Base-by-base conservation (phyloP, 1,139 yeast genomes). In the Geotrichum histeridarum region DNA sequence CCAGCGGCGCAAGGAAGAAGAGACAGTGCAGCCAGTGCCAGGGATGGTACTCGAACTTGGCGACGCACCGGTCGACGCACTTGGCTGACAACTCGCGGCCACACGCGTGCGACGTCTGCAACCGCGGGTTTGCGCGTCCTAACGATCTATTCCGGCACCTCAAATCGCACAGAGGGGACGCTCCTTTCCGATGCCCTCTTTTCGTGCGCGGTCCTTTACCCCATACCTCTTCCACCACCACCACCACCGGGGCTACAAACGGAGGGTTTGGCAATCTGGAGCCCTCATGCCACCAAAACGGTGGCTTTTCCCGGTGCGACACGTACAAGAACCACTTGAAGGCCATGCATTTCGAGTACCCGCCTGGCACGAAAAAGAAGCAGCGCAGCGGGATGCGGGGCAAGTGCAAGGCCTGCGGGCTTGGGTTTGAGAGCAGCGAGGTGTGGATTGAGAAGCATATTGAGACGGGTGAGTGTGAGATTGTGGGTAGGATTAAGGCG, bases 251-350 rank as follows among this genome's bases (percentile, higher is more conserved):
- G 58, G 48, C 53, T 59, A 55, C 54, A 62, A 48, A 53, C 56
- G 54, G 43, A 4, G 37, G 33, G 95, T 56, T 17, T 18, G 43
- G 43, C 22, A 47, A 67, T 96, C 2, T 46, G n/a, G 53, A 50
- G 42, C 53, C 54, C 35, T 30, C 53, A 9, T 88, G 96, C 66
- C 96, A 90, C 67, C 80, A 80, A 57, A 82, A 88, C 4, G 96
- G 96, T 5, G 83, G 86, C 39, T 90, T 90, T 64, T 82, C 91
- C 18, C 77, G 97, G 48, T 86, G 96, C 67, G 97, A 90, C 69
- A 90, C 97, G 6, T 90, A 82, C 72, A 90, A 90, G 67, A 90
- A 89, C 70, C 97, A 90, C 70, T 75, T 90, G 59, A 87, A 86
- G 68, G 95, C 96, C 4, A 78, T 90, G 60, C 97, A 90, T 68